Evolutionary conservation across 805 yeast genomes (phyloP), one percentile per base, ranked within the genome.

Genomic region (Priceomyces medius): DNA sequence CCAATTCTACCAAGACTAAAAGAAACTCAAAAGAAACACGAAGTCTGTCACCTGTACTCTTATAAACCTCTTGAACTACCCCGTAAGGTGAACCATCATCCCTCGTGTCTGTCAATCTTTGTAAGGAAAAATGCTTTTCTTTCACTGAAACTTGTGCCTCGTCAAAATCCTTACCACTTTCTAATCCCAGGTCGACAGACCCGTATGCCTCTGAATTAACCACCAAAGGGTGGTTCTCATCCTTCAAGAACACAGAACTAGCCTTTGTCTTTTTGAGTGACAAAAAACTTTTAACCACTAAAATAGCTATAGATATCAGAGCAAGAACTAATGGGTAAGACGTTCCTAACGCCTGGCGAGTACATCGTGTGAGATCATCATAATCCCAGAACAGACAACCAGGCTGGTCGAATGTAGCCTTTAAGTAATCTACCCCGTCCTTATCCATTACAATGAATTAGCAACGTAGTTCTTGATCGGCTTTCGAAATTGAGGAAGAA

Each of bases 41-140:
- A 20, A 75, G 45, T 47, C 80, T 73, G 48, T 85, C 91, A n/a
- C 46, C 46, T 7, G 63, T 51, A 20, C 70, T 65, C 56, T 86
- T 77, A 40, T 61, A 68, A 2, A 81, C 69, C 16, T 71, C 55
- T 44, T 68, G 62, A n/a, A 68, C 55, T 6, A 61, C 57, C 3
- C 88, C 88, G 45, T 80, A 81, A 7, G 82, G 78, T 8, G 75
- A 71, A 4, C 88, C 89, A 58, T 81, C 82, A 7, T 73, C 71
- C 44, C 76, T 75, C 2, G 74, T 63, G 13, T 80, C 76, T 10
- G 74, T 65, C 27, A 85, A 57, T 16, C 75, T 72, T 14, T 76
- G 68, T 23, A 85, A 71, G 49, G 85, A 85, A 49, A 85, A 85
- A 58, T 85, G 93, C 34, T 75, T 76, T 23, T 77, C 77, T 32